phyloP scores from a whole-genome alignment of 1,284 basidiomycete species.

The Malassezia sympodialis region DNA sequence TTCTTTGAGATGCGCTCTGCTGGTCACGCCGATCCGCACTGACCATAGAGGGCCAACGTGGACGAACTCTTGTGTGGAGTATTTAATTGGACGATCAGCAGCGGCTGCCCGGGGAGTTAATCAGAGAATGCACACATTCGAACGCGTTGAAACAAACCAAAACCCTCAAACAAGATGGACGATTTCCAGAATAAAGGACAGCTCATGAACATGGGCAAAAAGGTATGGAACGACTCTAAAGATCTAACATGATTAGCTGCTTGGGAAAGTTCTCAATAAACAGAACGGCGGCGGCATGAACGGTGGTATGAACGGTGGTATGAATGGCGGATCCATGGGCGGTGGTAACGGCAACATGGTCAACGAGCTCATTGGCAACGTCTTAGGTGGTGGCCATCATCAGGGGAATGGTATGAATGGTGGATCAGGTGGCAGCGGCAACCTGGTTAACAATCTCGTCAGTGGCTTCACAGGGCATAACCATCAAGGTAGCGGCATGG shows the following conservation, averaged over 20 bases:
- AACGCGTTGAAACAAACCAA: no score
- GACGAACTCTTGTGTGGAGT: neutral
- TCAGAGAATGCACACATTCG: no score
- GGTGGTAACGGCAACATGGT: constrained; percentile 7
- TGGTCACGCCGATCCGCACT: neutral
- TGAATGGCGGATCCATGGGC: constrained; percentile 1
- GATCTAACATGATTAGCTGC: neutral
- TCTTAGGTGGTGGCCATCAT: neutral
- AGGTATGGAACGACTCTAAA: neutral
- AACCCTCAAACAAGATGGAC: constrained; percentile 14
- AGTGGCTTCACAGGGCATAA: neutral
- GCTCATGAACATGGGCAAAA: constrained; percentile 1
- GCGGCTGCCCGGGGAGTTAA: no score
- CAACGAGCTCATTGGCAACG: neutral
- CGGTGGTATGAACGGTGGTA: constrained; percentile 4
- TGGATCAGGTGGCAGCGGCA: neutral
- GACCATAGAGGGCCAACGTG: neutral
- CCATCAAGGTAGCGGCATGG: neutral
- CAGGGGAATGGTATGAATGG: neutral
- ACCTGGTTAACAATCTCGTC: neutral
- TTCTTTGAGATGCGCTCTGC: neutral
- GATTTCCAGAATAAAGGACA: neutral
- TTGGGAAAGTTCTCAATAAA: constrained; percentile 6
- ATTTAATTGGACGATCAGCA: no score
- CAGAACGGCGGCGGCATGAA: neutral